phyloP scores from a whole-genome alignment of 495 filamentous ascomycete genomes.

The Hamigera avellanea region DNA sequence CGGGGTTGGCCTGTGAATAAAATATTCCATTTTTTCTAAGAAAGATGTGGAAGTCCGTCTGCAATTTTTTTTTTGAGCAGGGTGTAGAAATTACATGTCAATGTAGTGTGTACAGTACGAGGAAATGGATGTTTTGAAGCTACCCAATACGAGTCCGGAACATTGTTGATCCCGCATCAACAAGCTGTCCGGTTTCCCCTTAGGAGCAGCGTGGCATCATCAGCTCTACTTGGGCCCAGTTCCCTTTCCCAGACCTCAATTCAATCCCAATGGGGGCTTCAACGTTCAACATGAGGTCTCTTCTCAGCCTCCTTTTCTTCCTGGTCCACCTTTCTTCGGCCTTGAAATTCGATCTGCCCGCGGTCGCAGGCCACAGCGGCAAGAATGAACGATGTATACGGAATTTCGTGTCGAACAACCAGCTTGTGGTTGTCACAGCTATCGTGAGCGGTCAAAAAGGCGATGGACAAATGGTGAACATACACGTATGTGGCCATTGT shows the following conservation, averaged over 20 bases:
- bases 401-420: slow-evolving; percentile 90
- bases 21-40: too few species aligned
- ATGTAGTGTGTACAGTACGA: too few species aligned
- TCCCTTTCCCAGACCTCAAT: neutral
- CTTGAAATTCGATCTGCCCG: slow-evolving; percentile 86
- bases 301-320: slow-evolving; percentile 24
- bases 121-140: too few species aligned
- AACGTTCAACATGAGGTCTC: slow-evolving; percentile 21
- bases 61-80: too few species aligned
- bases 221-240: slow-evolving; percentile 5
- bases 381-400: slow-evolving; percentile 81
- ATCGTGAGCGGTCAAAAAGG: slow-evolving; percentile 75
- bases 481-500: slow-evolving; percentile 61
- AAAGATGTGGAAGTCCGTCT: too few species aligned
- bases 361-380: slow-evolving; percentile 47
- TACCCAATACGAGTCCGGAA: too few species aligned
- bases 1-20: too few species aligned
- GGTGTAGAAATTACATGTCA: too few species aligned
- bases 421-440: slow-evolving; percentile 95
- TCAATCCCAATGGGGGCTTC: neutral
- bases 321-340: slow-evolving; percentile 55
- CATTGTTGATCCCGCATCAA: slow-evolving; percentile 15
- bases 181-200: neutral
- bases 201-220: slow-evolving; percentile 20
- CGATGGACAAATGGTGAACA: slow-evolving; percentile 88